A percentile compares a stretch with the other conserved stretches of the same genome.
These are phyloP conservation scores for Jackrogersella multiformis DNA, from an alignment of 495 filamentous ascomycete species.

Conservation along the genomic window DNA sequence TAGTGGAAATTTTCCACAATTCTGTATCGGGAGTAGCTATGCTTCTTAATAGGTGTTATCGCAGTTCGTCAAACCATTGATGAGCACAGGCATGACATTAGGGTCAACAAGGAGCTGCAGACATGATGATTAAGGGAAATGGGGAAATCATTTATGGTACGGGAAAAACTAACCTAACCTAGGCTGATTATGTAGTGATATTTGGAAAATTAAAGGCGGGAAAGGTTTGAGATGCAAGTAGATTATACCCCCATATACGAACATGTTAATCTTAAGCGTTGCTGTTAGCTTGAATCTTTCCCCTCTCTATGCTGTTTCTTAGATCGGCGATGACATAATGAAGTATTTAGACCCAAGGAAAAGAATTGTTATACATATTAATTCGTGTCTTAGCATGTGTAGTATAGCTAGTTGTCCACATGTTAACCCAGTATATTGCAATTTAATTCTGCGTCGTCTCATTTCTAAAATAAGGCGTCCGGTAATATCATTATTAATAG, in stretches of 20 bases:
- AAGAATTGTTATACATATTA: background rate
- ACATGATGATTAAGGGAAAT: too few relatives aligned
- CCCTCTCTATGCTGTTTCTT: background rate
- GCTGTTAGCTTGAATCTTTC: background rate
- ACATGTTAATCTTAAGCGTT: constrained; percentile 26
- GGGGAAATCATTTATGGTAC: background rate
- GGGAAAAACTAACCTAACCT: too few relatives aligned
- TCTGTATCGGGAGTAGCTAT: background rate
- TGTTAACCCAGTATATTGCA: too few relatives aligned
- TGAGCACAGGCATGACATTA: background rate
- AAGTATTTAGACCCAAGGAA: background rate
- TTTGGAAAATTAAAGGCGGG: constrained; percentile 1
- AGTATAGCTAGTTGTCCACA: too few relatives aligned
- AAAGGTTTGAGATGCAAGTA: constrained; percentile 16
- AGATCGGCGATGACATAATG: background rate
- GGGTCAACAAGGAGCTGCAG: background rate
- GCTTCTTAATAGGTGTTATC: background rate
- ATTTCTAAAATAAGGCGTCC: too few relatives aligned
- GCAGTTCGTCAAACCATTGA: background rate
- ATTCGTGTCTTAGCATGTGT: too few relatives aligned
- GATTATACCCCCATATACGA: constrained; percentile 32
- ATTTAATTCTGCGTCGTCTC: too few relatives aligned
- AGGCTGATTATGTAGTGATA: background rate
- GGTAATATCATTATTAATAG: too few relatives aligned
- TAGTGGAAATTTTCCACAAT: background rate